Conservation (phyloP, 345 rosid genomes). For the Carallia pectinifolia region DNA sequence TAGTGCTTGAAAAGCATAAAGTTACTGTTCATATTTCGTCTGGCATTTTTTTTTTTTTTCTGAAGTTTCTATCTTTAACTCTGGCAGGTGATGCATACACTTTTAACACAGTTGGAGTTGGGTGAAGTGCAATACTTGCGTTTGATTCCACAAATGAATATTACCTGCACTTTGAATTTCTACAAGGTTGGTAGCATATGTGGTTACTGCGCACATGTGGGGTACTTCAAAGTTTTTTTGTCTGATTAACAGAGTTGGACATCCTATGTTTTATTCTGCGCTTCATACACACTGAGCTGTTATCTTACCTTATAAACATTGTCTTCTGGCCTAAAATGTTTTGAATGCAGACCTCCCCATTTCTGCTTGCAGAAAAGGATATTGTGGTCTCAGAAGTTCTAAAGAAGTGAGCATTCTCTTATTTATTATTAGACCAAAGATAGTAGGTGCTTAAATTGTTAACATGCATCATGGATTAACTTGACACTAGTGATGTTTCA, state of each 20-base stretch:
- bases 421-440: too few relatives aligned
- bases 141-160: constrained; percentile 67
- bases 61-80: constrained; percentile 14
- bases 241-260: too few relatives aligned
- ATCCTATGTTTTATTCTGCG: too few relatives aligned
- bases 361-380: constrained; percentile 63
- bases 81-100: constrained; percentile 86
- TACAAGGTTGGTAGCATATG: constrained; percentile 58
- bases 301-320: constrained; percentile 1
- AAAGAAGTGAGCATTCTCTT: constrained; percentile 47
- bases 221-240: too few relatives aligned
- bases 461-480: too few relatives aligned
- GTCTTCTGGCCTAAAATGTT: constrained; percentile 22
- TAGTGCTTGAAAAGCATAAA: constrained; percentile 7
- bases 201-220: background rate
- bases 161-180: constrained; percentile 80
- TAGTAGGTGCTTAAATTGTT: too few relatives aligned
- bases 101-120: constrained; percentile 85
- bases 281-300: background rate
- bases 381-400: constrained; percentile 62
- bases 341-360: constrained; percentile 72
- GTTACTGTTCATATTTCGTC: constrained; percentile 1
- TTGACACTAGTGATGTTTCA: constrained; percentile 31
- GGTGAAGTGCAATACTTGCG: constrained; percentile 78
- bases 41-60: background rate